A percentile compares a stretch with the other conserved stretches of the same genome.
These are phyloP conservation scores for Mycena filopes DNA, from an alignment of 768 basidiomycete species.

Conservation along the genomic window DNA sequence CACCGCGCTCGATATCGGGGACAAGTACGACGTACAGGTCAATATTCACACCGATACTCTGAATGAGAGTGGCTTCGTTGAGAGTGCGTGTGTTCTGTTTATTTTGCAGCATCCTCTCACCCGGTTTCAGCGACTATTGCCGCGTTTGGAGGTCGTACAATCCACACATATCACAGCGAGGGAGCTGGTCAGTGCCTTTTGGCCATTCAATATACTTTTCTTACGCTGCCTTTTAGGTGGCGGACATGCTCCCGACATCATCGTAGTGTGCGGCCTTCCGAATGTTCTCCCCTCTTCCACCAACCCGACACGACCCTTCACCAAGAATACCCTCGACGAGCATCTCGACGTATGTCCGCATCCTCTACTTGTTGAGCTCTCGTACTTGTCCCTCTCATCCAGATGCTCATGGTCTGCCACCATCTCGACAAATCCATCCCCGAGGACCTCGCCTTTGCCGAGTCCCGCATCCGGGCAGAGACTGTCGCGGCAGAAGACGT, in stretches of 20 bases:
- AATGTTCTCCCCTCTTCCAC: constrained; percentile 97
- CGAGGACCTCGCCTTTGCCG: constrained; percentile 95
- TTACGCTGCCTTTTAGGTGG: constrained; percentile 62
- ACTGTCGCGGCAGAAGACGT: constrained; percentile 99
- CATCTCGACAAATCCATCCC: constrained; percentile 92
- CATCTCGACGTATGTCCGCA: constrained; percentile 85
- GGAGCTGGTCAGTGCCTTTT: constrained; percentile 75
- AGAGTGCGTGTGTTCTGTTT: constrained; percentile 64
- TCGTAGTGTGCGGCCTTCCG: constrained; percentile 89
- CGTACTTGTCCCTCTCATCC: constrained; percentile 8
- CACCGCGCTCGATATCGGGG: constrained; percentile 81
- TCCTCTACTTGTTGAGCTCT: background rate
- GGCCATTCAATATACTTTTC: background rate
- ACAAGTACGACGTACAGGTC: constrained; percentile 94
- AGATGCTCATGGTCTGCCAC: constrained; percentile 99
- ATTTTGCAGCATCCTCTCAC: constrained; percentile 7
- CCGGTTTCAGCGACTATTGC: constrained; percentile 77
- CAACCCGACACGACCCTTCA: constrained; percentile 94
- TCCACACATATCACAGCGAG: constrained; percentile 97
- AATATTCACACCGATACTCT: constrained; percentile 98
- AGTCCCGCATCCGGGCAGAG: constrained; percentile 95
- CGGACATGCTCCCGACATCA: constrained; percentile 98
- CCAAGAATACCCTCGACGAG: constrained; percentile 93
- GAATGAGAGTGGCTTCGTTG: constrained; percentile 97
- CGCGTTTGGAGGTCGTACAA: constrained; percentile 90